Evolutionary conservation across 202 grass and related monocot genomes (phyloP).

Genomic region (Sporobolus alterniflorus): DNA sequence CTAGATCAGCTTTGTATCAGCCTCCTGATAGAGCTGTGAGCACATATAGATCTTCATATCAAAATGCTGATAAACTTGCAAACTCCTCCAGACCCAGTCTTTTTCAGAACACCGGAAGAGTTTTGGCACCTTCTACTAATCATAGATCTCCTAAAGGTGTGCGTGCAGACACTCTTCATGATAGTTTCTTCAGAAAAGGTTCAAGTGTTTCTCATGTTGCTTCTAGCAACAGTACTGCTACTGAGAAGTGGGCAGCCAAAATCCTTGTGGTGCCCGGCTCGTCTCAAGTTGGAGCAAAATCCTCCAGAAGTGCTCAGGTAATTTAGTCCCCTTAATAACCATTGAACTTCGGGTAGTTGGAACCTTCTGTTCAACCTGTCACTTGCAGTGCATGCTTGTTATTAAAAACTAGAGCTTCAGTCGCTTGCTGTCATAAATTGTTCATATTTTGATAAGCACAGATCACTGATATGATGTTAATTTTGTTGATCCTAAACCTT

Average conservation of each 20-base stretch:
- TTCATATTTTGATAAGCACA: background rate
- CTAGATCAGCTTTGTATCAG: constrained; percentile 36
- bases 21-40: constrained; percentile 11
- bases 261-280: constrained; percentile 12
- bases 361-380: constrained; percentile 1
- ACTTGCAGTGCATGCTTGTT: background rate
- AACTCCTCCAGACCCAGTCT: constrained; percentile 35
- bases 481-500: background rate
- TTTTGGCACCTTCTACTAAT: constrained; percentile 24
- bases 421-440: constrained; percentile 8
- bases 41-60: constrained; percentile 19
- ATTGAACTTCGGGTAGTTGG: background rate
- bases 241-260: constrained; percentile 18
- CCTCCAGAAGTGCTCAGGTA: constrained; percentile 40
- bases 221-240: constrained; percentile 24
- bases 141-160: constrained; percentile 26
- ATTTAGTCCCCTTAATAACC: background rate
- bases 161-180: background rate
- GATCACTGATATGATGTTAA: background rate
- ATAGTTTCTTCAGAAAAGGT: constrained; percentile 32
- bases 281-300: constrained; percentile 44
- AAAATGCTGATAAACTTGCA: constrained; percentile 33
- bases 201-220: constrained; percentile 32
- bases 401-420: constrained; percentile 2
- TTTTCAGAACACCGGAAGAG: constrained; percentile 13